Evolutionary conservation across 2,329 filamentous ascomycete genomes (phyloP).

Genomic region (Fusarium sp.): DNA sequence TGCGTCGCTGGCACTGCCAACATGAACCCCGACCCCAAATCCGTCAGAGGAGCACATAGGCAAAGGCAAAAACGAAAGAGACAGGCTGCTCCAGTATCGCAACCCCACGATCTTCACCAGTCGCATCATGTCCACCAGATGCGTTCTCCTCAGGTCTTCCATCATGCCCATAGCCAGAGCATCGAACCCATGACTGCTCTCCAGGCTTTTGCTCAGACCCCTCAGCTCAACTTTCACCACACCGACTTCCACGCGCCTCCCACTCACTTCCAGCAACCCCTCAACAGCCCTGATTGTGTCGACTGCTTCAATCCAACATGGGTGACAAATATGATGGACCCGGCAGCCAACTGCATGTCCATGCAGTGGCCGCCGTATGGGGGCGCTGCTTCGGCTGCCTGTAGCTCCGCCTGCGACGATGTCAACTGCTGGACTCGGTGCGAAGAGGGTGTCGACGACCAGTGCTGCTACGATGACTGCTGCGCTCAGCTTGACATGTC

Average conservation of each 20-base stretch:
- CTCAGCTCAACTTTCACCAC: constrained; percentile 34
- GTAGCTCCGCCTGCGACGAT: constrained; percentile 50
- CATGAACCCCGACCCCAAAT: constrained; percentile 8
- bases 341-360: constrained; percentile 25
- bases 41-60: constrained; percentile 20
- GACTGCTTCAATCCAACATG: constrained; percentile 27
- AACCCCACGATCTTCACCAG: constrained; percentile 26
- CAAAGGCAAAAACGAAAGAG: constrained; percentile 32
- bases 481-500: constrained; percentile 45
- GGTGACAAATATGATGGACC: constrained; percentile 29
- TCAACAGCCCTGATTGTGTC: constrained; percentile 16
- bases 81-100: constrained; percentile 21
- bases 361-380: constrained; percentile 40
- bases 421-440: constrained; percentile 50
- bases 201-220: constrained; percentile 34
- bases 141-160: constrained; percentile 23
- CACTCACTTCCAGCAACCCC: constrained; percentile 29
- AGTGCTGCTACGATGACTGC: constrained; percentile 52
- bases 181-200: constrained; percentile 38
- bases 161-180: constrained; percentile 26
- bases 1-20: constrained; percentile 21
- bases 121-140: constrained; percentile 27
- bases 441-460: constrained; percentile 46
- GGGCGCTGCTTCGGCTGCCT: constrained; percentile 50
- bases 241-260: constrained; percentile 25